These are phyloP conservation scores for Chlamydomonas reinhardtii DNA, from an alignment of 163 green algal species.

Conservation along the genomic window DNA sequence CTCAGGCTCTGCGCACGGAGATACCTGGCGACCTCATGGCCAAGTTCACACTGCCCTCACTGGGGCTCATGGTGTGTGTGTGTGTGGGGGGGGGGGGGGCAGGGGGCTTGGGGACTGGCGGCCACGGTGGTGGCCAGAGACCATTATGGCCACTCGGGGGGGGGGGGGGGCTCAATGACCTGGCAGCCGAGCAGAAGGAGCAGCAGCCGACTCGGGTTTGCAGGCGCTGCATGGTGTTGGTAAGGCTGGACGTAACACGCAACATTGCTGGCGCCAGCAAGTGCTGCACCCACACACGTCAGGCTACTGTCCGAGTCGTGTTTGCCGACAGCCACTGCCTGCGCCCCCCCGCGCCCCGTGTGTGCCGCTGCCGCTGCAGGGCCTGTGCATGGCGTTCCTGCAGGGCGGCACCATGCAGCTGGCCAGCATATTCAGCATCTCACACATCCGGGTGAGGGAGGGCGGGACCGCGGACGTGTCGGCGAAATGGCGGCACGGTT, in stretches of 20 bases:
- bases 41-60: slow-evolving; percentile 66
- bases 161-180: too few species aligned
- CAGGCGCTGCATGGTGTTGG: too few species aligned
- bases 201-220: too few species aligned
- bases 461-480: too few species aligned
- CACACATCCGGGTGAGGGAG: slow-evolving; percentile 71
- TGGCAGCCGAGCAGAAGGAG: too few species aligned
- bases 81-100: not conserved
- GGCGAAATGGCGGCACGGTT: too few species aligned
- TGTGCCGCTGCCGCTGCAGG: slow-evolving; percentile 29
- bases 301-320: not conserved
- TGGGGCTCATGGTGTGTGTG: slow-evolving; percentile 68
- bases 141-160: too few species aligned
- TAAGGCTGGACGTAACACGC: too few species aligned
- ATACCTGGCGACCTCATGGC: slow-evolving; percentile 65
- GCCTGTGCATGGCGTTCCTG: slow-evolving; percentile 67
- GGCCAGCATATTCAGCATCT: slow-evolving; percentile 71
- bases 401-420: slow-evolving; percentile 75
- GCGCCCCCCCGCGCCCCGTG: not conserved
- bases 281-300: too few species aligned
- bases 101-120: too few species aligned
- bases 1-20: slow-evolving; percentile 59
- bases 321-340: not conserved
- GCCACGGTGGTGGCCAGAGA: too few species aligned
- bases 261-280: too few species aligned